Percentiles rank a stretch among this genome's conserved stretches.
These are phyloP conservation scores for Phytophthora pinifolia DNA, from an alignment of 352 stramenopile genomes.

Conservation along the genomic window DNA sequence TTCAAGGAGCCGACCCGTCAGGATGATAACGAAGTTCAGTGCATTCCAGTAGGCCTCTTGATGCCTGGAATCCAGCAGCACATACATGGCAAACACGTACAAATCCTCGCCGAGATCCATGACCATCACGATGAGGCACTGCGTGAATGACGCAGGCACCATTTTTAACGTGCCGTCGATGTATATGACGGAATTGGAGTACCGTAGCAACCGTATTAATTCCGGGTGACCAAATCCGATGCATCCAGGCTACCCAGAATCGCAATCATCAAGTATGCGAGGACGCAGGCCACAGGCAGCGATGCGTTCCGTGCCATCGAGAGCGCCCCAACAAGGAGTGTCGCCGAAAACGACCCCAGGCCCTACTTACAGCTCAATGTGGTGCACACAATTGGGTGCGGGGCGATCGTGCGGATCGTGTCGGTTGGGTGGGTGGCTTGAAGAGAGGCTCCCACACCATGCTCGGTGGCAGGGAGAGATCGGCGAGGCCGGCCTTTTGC, in stretches of 20 bases:
- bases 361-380: conserved; percentile 13
- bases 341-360: conserved; percentile 1
- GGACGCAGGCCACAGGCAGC: neutral
- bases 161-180: conserved; percentile 12
- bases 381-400: conserved; percentile 6
- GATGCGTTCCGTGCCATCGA: conserved; percentile 11
- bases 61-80: neutral
- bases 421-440: neutral
- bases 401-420: neutral
- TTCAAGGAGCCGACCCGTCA: too few relatives aligned
- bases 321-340: conserved; percentile 1
- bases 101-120: neutral
- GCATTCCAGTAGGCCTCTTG: too few relatives aligned
- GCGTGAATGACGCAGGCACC: neutral
- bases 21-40: too few relatives aligned
- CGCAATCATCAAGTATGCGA: conserved; percentile 9
- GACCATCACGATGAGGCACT: conserved; percentile 11
- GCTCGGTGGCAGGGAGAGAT: conserved; percentile 3
- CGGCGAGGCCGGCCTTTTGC: neutral
- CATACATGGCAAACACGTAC: neutral
- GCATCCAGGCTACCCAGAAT: neutral
- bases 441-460: conserved; percentile 6
- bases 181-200: neutral
- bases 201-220: conserved; percentile 5
- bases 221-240: conserved; percentile 14